These are phyloP conservation scores for Exophiala sp. DNA, from an alignment of 2,329 filamentous ascomycete genomes.

Conservation along the genomic window DNA sequence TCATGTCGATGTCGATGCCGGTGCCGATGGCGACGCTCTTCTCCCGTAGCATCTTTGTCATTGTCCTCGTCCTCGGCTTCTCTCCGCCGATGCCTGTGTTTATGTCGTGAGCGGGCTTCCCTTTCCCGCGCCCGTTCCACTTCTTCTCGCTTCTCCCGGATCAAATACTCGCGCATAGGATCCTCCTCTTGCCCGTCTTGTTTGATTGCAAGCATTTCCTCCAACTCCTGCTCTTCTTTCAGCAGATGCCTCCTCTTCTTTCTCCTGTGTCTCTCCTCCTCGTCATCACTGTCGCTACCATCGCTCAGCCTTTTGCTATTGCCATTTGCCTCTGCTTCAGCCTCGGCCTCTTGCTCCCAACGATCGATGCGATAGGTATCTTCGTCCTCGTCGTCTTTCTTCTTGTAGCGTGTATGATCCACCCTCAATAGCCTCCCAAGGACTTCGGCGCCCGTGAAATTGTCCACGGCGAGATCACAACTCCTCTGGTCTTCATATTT, in stretches of 20 bases:
- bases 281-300: slow-evolving; percentile 40
- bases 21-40: not conserved
- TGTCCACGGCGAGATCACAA: slow-evolving; percentile 92
- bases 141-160: slow-evolving; percentile 87
- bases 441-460: slow-evolving; percentile 79
- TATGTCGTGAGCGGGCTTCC: slow-evolving; percentile 42
- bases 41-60: not conserved
- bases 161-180: slow-evolving; percentile 88
- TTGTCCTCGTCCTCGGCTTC: slow-evolving; percentile 6
- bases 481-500: slow-evolving; percentile 98
- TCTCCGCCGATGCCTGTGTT: slow-evolving; percentile 37
- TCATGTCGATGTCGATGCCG: not conserved
- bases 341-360: slow-evolving; percentile 38
- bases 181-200: slow-evolving; percentile 84
- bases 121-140: slow-evolving; percentile 63
- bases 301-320: slow-evolving; percentile 39
- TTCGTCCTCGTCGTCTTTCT: slow-evolving; percentile 57
- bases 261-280: slow-evolving; percentile 31
- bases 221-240: slow-evolving; percentile 75
- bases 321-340: slow-evolving; percentile 32
- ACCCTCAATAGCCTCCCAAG: slow-evolving; percentile 75
- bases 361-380: slow-evolving; percentile 49
- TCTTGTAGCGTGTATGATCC: slow-evolving; percentile 89
- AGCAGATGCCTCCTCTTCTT: slow-evolving; percentile 49
- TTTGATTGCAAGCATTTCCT: slow-evolving; percentile 55